These are phyloP conservation scores for Yarrowia deformans DNA, from an alignment of 805 yeast species.

Conservation along the genomic window DNA sequence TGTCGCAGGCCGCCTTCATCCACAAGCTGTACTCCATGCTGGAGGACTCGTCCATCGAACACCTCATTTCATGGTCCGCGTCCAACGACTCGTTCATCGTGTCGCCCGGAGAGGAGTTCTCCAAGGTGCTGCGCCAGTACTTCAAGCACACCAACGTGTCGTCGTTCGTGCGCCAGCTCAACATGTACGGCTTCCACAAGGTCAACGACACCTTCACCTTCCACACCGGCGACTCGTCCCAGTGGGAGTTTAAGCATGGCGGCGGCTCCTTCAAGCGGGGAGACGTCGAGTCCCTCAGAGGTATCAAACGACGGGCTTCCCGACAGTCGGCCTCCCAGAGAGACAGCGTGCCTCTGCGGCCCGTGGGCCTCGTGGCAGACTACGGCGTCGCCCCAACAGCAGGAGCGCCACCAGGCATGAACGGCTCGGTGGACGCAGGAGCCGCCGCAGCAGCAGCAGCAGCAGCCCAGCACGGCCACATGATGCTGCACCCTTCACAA, in stretches of 20 bases:
- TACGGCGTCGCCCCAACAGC: constrained; percentile 21
- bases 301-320: constrained; percentile 80
- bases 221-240: constrained; percentile 41
- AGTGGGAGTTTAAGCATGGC: constrained; percentile 91
- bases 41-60: constrained; percentile 74
- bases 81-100: constrained; percentile 75
- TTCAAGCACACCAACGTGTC: constrained; percentile 96
- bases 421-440: constrained; percentile 31
- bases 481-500: constrained; percentile 34
- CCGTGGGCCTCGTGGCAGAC: constrained; percentile 42
- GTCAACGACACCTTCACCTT: constrained; percentile 50
- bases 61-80: constrained; percentile 86
- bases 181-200: constrained; percentile 97
- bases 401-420: constrained; percentile 28
- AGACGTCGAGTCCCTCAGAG: constrained; percentile 72
- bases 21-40: constrained; percentile 90
- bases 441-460: constrained; percentile 9
- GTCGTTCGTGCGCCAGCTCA: constrained; percentile 89
- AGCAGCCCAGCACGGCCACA: constrained; percentile 26
- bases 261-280: constrained; percentile 82
- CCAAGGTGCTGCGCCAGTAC: constrained; percentile 71
- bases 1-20: constrained; percentile 70
- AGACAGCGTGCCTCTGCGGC: constrained; percentile 45
- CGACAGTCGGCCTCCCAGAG: constrained; percentile 49
- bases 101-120: constrained; percentile 86